phyloP scores from a whole-genome alignment of 495 filamentous ascomycete genomes.

The Terfezia claveryi region DNA sequence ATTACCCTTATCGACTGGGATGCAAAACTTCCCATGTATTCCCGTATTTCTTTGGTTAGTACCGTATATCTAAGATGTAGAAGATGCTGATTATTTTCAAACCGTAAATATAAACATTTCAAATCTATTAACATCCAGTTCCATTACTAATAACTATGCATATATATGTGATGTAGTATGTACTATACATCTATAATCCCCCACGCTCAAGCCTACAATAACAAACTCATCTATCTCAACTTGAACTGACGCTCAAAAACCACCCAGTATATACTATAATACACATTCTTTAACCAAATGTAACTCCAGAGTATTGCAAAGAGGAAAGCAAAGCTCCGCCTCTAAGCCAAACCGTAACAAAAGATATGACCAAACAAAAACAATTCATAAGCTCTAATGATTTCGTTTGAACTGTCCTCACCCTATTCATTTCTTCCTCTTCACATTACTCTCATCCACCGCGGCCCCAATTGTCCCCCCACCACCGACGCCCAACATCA shows the following conservation, averaged over 20 bases:
- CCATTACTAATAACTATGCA: no score
- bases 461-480: neutral
- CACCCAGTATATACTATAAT: neutral
- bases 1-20: no score
- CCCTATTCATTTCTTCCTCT: slow-evolving; percentile 12
- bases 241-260: neutral
- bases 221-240: neutral
- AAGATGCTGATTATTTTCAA: no score
- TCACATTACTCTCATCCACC: slow-evolving; percentile 1
- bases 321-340: neutral
- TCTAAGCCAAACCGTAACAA: neutral
- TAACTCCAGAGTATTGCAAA: neutral
- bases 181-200: neutral
- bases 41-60: no score
- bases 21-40: no score
- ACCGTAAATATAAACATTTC: no score
- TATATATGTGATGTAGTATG: neutral
- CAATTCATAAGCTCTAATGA: neutral
- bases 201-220: neutral
- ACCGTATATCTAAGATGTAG: no score
- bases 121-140: no score
- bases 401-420: neutral
- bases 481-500: slow-evolving; percentile 27
- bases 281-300: neutral
- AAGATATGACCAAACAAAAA: neutral